These are phyloP conservation scores for Xerocomus spinulosus DNA, from an alignment of 768 basidiomycete genomes.

Conservation along the genomic window DNA sequence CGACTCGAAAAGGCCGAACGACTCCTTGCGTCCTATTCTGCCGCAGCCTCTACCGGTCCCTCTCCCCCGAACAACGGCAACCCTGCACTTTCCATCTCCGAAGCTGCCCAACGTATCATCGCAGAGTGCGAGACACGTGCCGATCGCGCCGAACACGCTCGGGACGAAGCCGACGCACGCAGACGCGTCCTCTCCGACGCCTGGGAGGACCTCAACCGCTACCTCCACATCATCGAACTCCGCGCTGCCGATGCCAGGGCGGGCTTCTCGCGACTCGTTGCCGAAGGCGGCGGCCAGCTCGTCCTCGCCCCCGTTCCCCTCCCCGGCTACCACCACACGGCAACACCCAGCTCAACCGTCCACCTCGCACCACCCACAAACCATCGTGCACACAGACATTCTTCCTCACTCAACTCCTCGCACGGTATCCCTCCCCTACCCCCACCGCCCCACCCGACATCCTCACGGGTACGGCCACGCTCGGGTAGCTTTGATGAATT, in stretches of 20 bases:
- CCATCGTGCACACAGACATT: slow-evolving; percentile 19
- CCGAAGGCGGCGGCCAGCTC: slow-evolving; percentile 42
- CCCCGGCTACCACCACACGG: slow-evolving; percentile 16
- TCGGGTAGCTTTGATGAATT: slow-evolving; percentile 41
- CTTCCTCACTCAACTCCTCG: slow-evolving; percentile 22
- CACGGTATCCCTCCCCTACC: slow-evolving; percentile 35
- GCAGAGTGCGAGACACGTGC: slow-evolving; percentile 47
- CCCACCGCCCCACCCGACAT: slow-evolving; percentile 33
- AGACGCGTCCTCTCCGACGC: slow-evolving; percentile 40
- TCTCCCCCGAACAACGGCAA: no score
- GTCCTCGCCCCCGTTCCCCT: slow-evolving; percentile 34
- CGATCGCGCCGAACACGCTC: slow-evolving; percentile 44
- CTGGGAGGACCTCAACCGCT: slow-evolving; percentile 49
- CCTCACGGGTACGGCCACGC: slow-evolving; percentile 39
- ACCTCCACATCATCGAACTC: slow-evolving; percentile 42
- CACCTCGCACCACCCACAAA: slow-evolving; percentile 23
- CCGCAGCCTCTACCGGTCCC: slow-evolving; percentile 14
- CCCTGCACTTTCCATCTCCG: slow-evolving; percentile 17
- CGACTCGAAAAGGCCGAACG: slow-evolving; percentile 56
- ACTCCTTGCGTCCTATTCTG: slow-evolving; percentile 30
- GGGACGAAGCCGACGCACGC: slow-evolving; percentile 53
- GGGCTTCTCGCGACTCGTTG: slow-evolving; percentile 42
- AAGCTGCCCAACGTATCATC: slow-evolving; percentile 36
- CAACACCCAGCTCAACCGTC: slow-evolving; percentile 22
- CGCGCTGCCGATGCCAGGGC: slow-evolving; percentile 47